Percentiles rank a stretch among this genome's conserved stretches.
These are phyloP conservation scores for Colletotrichum falcatum DNA, from an alignment of 2,329 filamentous ascomycete genomes.

Conservation along the genomic window DNA sequence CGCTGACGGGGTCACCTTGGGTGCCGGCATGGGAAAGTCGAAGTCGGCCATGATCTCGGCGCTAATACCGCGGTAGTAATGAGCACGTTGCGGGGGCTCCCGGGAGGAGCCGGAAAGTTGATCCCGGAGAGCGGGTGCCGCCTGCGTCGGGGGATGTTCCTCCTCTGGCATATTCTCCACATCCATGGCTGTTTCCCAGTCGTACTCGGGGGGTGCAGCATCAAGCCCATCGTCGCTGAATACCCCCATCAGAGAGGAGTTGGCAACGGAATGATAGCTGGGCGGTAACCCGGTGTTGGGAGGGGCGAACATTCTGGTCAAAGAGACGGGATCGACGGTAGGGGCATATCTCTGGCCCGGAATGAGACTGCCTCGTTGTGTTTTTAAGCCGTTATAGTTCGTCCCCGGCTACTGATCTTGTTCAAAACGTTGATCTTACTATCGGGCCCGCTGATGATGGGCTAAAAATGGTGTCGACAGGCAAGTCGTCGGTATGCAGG, in stretches of 20 bases:
- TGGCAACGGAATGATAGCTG: slow-evolving; percentile 48
- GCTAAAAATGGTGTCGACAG: neutral
- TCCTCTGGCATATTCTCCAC: slow-evolving; percentile 3
- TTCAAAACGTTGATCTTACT: neutral
- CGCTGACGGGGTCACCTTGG: neutral
- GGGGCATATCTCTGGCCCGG: slow-evolving; percentile 43
- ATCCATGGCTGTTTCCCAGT: slow-evolving; percentile 45
- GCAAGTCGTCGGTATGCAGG: neutral
- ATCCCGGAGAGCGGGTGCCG: neutral
- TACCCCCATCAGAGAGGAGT: slow-evolving; percentile 47
- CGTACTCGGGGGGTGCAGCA: slow-evolving; percentile 46
- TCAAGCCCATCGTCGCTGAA: slow-evolving; percentile 49
- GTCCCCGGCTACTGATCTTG: neutral
- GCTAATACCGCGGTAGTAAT: slow-evolving; percentile 36
- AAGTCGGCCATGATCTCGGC: slow-evolving; percentile 39
- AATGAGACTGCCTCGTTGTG: slow-evolving; percentile 1
- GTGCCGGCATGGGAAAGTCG: slow-evolving; percentile 16
- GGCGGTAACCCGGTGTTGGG: slow-evolving; percentile 32
- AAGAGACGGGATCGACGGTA: slow-evolving; percentile 44
- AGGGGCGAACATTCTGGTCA: slow-evolving; percentile 47
- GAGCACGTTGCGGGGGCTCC: neutral
- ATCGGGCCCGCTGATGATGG: neutral
- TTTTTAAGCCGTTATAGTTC: neutral
- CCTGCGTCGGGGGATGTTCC: neutral
- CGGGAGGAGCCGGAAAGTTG: neutral